Base-by-base conservation (phyloP, 2,329 filamentous ascomycete species). In the Thelonectria olida region DNA sequence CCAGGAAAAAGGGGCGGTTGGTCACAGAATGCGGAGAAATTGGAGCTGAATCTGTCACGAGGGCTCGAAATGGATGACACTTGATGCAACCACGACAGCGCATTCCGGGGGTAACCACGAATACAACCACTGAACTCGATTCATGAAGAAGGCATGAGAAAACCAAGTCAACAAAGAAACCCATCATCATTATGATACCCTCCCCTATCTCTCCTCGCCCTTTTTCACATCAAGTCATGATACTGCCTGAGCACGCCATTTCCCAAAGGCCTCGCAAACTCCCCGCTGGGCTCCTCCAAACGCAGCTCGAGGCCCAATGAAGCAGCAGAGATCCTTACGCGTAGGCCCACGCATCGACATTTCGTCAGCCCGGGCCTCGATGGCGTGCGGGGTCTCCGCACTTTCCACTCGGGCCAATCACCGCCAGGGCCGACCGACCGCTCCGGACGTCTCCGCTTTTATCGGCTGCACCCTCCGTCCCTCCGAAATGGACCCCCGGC, bases 371-470 rank as follows among this genome's bases (percentile, higher is more conserved):
- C 27, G 58, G 52, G 57, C 42, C 27, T 36, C 36, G 49, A 71
- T 71, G 66, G 67, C 69, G 69, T 71, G 69, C 69, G 67, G 68
- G 63, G 58, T 63, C 64, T 54, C 68, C 68, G 66, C 67, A 67
- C 42, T 55, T 31, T 13, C 5, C 31, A n/a, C 9, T 20, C n/a
- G 36, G 12, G 1, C 68, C 68, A 64, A 64, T 71, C 22, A 64
- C 0, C 13, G 1, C 19, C 3, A 3, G 7, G n/a, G 8, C 62
- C 63, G 68, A 39, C 68, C 68, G 68, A 69, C 44, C 52, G 27
- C 59, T 49, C 65, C 56, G 31, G 50, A 31, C 2, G 13, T 28
- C 5, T 25, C 48, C 54, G 25, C 49, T 52, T 19, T 61, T 59
- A 25, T 50, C 51, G 50, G 62, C 31, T 44, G 4, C 39, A 22